These are phyloP conservation scores for Neofusicoccum cordaticola DNA, from an alignment of 2,329 filamentous ascomycete genomes.

Conservation along the genomic window DNA sequence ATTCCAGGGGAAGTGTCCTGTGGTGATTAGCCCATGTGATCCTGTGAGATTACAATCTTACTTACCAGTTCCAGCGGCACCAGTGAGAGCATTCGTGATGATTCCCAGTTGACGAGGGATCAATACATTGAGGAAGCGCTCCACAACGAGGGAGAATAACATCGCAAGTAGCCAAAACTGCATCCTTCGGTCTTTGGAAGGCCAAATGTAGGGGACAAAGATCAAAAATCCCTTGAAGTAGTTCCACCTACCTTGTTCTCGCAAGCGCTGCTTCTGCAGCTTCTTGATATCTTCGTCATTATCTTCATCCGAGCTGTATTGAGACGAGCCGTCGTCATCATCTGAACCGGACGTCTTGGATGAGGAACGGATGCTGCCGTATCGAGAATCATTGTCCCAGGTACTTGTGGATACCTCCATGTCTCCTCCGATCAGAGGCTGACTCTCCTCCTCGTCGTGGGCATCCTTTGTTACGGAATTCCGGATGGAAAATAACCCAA, in stretches of 20 bases:
- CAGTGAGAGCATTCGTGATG: slow-evolving; percentile 62
- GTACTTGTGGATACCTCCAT: neutral
- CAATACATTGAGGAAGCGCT: slow-evolving; percentile 68
- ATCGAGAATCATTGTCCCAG: neutral
- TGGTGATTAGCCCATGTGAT: neutral
- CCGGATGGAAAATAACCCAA: neutral
- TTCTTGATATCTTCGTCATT: slow-evolving; percentile 48
- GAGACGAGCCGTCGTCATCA: neutral
- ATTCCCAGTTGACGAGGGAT: slow-evolving; percentile 73
- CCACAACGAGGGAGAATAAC: slow-evolving; percentile 59
- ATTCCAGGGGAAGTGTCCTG: slow-evolving; percentile 2
- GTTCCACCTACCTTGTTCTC: slow-evolving; percentile 67
- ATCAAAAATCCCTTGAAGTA: slow-evolving; percentile 69
- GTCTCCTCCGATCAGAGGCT: neutral
- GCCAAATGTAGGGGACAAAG: slow-evolving; percentile 74
- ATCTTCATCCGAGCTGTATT: neutral
- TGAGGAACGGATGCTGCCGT: neutral
- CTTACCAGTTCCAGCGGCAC: neutral
- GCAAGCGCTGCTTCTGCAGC: slow-evolving; percentile 54
- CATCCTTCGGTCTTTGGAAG: slow-evolving; percentile 58
- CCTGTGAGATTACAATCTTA: accelerated
- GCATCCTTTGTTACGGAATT: neutral
- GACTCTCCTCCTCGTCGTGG: neutral
- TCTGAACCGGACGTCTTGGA: too few relatives aligned
- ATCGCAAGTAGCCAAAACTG: slow-evolving; percentile 65